phyloP scores from a whole-genome alignment of 2,329 filamentous ascomycete species.

The Trichoderma sp. region DNA sequence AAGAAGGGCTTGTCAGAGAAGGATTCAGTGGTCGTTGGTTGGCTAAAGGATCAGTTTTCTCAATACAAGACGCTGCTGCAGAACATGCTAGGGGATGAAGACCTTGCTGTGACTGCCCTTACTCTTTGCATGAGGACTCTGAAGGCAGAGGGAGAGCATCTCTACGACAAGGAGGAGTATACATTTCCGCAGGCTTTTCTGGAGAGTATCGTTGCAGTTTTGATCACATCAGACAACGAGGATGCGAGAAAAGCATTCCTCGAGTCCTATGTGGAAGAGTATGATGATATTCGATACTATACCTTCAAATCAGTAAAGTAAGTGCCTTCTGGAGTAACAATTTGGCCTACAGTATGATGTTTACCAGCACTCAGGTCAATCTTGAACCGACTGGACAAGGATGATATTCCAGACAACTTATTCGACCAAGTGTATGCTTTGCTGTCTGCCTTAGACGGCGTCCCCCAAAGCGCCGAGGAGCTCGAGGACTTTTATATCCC shows the following conservation, averaged over 20 bases:
- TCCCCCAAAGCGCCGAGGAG: constrained; percentile 65
- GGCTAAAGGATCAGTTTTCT: constrained; percentile 72
- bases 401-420: constrained; percentile 29
- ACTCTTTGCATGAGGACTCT: constrained; percentile 80
- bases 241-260: constrained; percentile 69
- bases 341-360: background rate
- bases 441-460: constrained; percentile 65
- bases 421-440: constrained; percentile 61
- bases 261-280: constrained; percentile 74
- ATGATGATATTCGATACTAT: constrained; percentile 81
- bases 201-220: constrained; percentile 57
- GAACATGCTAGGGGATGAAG: constrained; percentile 59
- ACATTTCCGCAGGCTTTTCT: constrained; percentile 70
- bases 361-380: constrained; percentile 26
- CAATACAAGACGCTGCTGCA: constrained; percentile 68
- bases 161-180: constrained; percentile 60
- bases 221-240: constrained; percentile 59
- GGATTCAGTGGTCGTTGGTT: constrained; percentile 70
- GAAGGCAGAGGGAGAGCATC: constrained; percentile 70
- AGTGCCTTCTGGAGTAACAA: constrained; percentile 33
- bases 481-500: constrained; percentile 67
- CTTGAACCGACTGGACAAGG: constrained; percentile 28
- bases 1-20: constrained; percentile 67
- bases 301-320: constrained; percentile 74
- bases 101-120: constrained; percentile 67